Evolutionary conservation across 208 protist genomes (phyloP).

Genomic region (Zelonia costaricensis): DNA sequence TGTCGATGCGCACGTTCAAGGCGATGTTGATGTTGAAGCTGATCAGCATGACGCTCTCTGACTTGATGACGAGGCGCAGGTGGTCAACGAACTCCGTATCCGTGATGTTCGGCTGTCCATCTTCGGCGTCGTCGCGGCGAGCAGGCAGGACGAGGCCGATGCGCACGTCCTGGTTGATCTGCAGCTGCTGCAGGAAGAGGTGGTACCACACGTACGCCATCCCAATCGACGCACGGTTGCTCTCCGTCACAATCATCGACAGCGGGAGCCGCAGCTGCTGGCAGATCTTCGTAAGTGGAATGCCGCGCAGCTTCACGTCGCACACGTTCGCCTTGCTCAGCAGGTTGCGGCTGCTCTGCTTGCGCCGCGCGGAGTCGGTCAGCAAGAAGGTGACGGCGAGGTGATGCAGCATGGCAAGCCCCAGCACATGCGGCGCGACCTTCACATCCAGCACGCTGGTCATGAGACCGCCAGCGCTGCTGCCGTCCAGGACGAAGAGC

Average conservation of each 20-base stretch:
- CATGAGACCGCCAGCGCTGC: constrained; percentile 69
- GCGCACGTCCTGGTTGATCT: constrained; percentile 63
- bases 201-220: constrained; percentile 77
- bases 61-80: constrained; percentile 59
- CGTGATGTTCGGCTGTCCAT: constrained; percentile 83
- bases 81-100: constrained; percentile 82
- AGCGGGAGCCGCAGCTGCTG: constrained; percentile 82
- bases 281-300: constrained; percentile 85
- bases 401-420: constrained; percentile 90
- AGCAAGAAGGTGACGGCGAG: constrained; percentile 75
- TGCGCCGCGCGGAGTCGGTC: constrained; percentile 54
- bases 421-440: constrained; percentile 85
- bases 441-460: constrained; percentile 71
- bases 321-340: constrained; percentile 73
- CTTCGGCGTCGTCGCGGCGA: constrained; percentile 76
- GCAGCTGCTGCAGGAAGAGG: constrained; percentile 76
- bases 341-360: constrained; percentile 61
- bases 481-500: constrained; percentile 83
- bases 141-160: constrained; percentile 63
- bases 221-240: constrained; percentile 58
- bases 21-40: constrained; percentile 89
- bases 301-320: constrained; percentile 85
- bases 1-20: constrained; percentile 74
- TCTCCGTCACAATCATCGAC: constrained; percentile 71
- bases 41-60: constrained; percentile 85